Percentiles rank a stretch among this genome's conserved stretches.
phyloP scores from a whole-genome alignment of 2,329 filamentous ascomycete species.

The Fusarium irregulare region DNA sequence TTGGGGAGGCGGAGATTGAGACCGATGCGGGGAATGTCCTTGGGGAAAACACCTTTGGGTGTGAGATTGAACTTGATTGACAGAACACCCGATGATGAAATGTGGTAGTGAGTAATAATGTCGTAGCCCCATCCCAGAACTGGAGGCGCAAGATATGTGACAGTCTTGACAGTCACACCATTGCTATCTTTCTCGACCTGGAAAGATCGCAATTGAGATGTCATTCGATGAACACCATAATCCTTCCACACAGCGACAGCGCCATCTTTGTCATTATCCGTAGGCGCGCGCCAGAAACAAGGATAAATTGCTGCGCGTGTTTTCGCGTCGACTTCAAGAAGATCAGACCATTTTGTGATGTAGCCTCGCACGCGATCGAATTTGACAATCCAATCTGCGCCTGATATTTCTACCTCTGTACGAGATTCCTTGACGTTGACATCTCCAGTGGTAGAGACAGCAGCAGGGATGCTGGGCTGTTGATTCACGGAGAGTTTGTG shows the following conservation, averaged over 20 bases:
- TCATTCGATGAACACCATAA: constrained; percentile 16
- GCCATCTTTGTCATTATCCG: constrained; percentile 10
- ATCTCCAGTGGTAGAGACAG: not conserved
- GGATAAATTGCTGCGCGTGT: constrained; percentile 4
- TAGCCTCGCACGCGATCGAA: constrained; percentile 16
- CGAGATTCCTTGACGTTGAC: not conserved
- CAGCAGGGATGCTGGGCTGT: fast-evolving
- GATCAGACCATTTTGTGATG: constrained; percentile 8
- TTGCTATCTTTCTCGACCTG: not conserved
- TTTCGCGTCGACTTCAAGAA: not conserved
- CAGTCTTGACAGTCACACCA: not conserved
- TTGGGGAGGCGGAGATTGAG: constrained; percentile 12
- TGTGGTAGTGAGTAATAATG: not conserved
- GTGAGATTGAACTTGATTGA: not conserved
- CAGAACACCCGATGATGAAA: not conserved
- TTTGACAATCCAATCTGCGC: not conserved
- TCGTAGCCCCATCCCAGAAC: constrained; percentile 22
- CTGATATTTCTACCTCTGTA: not conserved
- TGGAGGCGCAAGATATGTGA: constrained; percentile 3
- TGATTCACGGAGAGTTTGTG: constrained; percentile 4
- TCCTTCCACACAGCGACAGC: constrained; percentile 6
- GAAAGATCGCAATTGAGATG: constrained; percentile 10
- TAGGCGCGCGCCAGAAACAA: constrained; percentile 19
- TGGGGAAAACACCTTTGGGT: not conserved
- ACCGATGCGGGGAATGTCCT: not conserved